Evolutionary conservation across 257 asterid species (phyloP).

Genomic region (Solanum peruvianum): DNA sequence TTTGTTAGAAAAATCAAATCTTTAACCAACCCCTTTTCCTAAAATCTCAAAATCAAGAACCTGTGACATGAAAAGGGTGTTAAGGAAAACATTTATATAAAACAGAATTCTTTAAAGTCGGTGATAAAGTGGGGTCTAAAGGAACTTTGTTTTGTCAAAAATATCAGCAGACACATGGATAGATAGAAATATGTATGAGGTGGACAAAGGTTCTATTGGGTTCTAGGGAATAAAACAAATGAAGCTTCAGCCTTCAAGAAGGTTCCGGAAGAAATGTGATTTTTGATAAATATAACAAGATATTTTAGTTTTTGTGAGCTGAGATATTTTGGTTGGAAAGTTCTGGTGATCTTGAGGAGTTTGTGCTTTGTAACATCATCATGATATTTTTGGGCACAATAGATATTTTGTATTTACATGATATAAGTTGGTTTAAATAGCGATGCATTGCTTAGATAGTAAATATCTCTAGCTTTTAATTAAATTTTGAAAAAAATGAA

Average conservation of each 20-base stretch:
- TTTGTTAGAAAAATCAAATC: background rate
- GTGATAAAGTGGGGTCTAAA: conserved; percentile 5
- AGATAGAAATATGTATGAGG: conserved; percentile 3
- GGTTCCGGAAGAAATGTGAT: conserved; percentile 9
- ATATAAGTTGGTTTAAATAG: no score
- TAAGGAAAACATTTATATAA: background rate
- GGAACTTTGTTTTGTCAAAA: background rate
- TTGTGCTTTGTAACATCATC: background rate
- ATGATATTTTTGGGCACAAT: background rate
- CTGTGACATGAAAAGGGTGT: background rate
- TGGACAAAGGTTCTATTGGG: background rate
- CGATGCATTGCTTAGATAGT: no score
- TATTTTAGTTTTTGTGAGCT: background rate
- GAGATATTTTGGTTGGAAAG: conserved; percentile 7
- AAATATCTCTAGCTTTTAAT: accelerated
- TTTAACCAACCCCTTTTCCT: background rate
- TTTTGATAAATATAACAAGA: background rate
- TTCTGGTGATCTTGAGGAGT: background rate
- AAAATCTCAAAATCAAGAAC: background rate
- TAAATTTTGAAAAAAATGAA: no score
- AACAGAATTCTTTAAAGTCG: background rate
- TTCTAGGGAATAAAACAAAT: background rate
- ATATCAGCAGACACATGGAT: background rate
- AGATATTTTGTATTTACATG: background rate
- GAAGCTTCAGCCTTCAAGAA: conserved; percentile 1